These are phyloP conservation scores for Thalassiosira sp. DNA, from an alignment of 352 stramenopile genomes.

Conservation along the genomic window DNA sequence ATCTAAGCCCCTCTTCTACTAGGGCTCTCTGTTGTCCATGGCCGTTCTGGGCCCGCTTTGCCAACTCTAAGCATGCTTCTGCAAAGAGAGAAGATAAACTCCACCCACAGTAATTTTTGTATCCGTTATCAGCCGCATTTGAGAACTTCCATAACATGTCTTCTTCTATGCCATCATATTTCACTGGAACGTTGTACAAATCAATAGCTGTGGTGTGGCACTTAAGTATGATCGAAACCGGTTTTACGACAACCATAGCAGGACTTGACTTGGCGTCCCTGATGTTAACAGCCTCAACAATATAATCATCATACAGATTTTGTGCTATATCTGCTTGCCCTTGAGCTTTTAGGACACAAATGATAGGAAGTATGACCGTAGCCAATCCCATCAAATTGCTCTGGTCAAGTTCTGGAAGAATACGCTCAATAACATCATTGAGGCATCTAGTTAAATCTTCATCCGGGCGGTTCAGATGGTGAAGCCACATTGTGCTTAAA, in stretches of 20 bases:
- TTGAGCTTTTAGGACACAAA: too few species aligned
- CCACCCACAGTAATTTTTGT: not conserved
- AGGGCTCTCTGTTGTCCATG: not conserved
- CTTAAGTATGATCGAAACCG: too few species aligned
- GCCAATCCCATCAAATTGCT: conserved; percentile 1
- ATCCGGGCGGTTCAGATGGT: conserved; percentile 8
- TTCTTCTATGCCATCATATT: too few species aligned
- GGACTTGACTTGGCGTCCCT: too few species aligned
- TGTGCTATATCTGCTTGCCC: too few species aligned
- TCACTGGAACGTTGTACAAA: too few species aligned
- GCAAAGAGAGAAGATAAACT: not conserved
- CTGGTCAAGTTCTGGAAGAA: conserved; percentile 15
- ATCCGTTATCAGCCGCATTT: not conserved
- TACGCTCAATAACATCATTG: conserved; percentile 3
- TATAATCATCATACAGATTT: too few species aligned
- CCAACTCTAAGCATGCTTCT: not conserved
- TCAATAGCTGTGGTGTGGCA: too few species aligned
- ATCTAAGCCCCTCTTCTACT: not conserved
- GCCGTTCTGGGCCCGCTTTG: not conserved
- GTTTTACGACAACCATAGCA: too few species aligned
- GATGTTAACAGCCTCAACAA: too few species aligned
- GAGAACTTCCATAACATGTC: not conserved
- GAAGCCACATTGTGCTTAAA: conserved; percentile 2
- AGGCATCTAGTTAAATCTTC: conserved; percentile 9
- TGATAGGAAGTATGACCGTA: too few species aligned